Evolutionary conservation across 257 asterid genomes (phyloP).

Genomic region (Lithospermum erythrorhizon): DNA sequence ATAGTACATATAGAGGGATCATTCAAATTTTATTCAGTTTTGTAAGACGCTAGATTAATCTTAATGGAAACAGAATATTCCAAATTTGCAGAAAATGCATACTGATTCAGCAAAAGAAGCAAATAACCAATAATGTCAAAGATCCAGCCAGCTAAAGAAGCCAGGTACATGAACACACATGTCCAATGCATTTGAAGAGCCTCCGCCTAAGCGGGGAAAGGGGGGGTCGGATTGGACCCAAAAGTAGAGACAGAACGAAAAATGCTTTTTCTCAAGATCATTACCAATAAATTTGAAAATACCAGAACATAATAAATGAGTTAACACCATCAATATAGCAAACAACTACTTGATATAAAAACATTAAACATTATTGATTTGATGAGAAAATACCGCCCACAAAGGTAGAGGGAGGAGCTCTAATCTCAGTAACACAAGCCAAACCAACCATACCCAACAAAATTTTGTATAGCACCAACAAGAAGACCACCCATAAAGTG

Average conservation of each 20-base stretch:
- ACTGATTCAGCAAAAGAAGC: neutral
- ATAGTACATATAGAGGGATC: neutral
- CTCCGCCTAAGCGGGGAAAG: too few species aligned
- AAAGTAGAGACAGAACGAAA: too few species aligned
- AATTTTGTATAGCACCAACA: constrained; percentile 35
- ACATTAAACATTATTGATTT: neutral
- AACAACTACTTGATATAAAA: neutral
- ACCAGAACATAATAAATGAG: neutral
- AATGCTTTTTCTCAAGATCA: neutral
- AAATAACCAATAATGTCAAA: too few species aligned
- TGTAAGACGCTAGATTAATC: neutral
- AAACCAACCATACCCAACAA: constrained; percentile 46
- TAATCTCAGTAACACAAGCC: constrained; percentile 40
- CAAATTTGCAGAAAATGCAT: neutral
- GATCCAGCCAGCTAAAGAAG: neutral
- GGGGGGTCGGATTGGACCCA: too few species aligned
- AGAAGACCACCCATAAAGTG: constrained; percentile 49
- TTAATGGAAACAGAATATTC: neutral
- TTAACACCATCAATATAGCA: neutral
- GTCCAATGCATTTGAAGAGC: too few species aligned
- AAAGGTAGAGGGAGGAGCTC: constrained; percentile 28
- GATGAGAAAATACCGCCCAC: constrained; percentile 26
- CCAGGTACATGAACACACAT: neutral
- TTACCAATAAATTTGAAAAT: neutral
- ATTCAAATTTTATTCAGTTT: too few species aligned